These are phyloP conservation scores for Trichoderma sp. DNA, from an alignment of 2,329 filamentous ascomycete species.

Conservation along the genomic window DNA sequence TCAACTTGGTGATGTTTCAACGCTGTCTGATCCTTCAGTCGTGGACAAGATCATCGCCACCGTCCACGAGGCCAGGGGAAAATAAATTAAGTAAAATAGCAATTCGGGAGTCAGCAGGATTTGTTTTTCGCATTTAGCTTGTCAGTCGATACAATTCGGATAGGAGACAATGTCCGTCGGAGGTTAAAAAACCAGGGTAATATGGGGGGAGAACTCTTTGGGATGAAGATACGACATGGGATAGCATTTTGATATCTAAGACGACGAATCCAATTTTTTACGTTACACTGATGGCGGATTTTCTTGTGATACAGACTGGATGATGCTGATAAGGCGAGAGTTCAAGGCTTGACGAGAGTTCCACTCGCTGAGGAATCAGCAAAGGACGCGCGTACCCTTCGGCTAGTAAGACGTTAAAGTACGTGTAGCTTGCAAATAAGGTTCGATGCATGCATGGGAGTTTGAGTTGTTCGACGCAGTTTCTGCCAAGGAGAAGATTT, in stretches of 20 bases:
- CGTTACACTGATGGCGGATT: not conserved
- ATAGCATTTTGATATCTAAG: slow-evolving; percentile 16
- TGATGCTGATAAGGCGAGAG: not conserved
- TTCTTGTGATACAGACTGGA: not conserved
- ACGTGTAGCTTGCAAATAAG: not conserved
- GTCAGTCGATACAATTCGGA: slow-evolving; percentile 14
- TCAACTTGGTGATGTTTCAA: slow-evolving; percentile 88
- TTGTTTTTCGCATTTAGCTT: slow-evolving; percentile 13
- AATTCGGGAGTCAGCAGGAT: slow-evolving; percentile 1
- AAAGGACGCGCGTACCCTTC: slow-evolving; percentile 5
- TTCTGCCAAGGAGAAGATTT: not conserved
- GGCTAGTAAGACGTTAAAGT: not conserved
- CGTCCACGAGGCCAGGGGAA: slow-evolving; percentile 64
- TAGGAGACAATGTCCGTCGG: not conserved
- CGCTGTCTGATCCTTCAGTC: slow-evolving; percentile 86
- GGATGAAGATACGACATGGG: slow-evolving; percentile 7
- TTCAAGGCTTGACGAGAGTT: not conserved
- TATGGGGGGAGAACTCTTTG: not conserved
- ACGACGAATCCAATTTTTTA: not conserved
- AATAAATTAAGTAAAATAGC: slow-evolving; percentile 34
- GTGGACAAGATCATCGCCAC: slow-evolving; percentile 85
- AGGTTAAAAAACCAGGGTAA: slow-evolving; percentile 14
- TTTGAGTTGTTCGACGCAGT: not conserved
- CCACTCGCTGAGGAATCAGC: not conserved
- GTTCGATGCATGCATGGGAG: not conserved